Evolutionary conservation across 2,329 filamentous ascomycete species (phyloP), one percentile per base, ranked within the genome.

Genomic region (Colletotrichum cereale): DNA sequence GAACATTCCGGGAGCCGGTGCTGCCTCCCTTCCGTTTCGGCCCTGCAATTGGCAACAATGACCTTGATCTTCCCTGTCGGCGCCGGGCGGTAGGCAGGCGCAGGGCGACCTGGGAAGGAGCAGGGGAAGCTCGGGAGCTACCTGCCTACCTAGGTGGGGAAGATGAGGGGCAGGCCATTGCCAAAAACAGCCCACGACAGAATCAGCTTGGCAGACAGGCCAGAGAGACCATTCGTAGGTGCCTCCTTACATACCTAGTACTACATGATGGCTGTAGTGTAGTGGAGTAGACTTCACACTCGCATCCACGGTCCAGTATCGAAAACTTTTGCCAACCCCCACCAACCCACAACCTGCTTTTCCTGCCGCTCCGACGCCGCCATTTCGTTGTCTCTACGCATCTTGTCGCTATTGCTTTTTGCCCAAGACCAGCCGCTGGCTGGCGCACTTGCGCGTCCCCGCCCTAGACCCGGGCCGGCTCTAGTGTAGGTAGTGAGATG

Each of bases 71-170:
- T 66, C 36, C 53, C 38, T 61, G 47, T 18, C 24, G 66, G 67
- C 40, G 42, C n/a, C 56, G 29, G 26, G 40, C 64, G 14, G 48
- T 26, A 53, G 50, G 56, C 48, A 61, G 62, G 55, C 47, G 62
- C 67, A 71, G 44, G 63, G 63, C 38, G 42, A 4, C 18, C 53
- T 16, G 53, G 55, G 40, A 24, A 29, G 40, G 57, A 53, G 58
- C 61, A 53, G 44, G 66, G 66, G 53, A 47, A 38, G 61, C 67
- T 66, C 62, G 67, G 67, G 67, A 70, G 40, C 62, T 62, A 52
- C 31, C 1, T 47, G 4, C 36, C 36, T 38, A 38, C 36, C 10
- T n/a, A 50, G 53, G 55, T 69, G 62, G 67, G 36, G 67, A 55
- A 66, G 47, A 26, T 60, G 67, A 66, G 62, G 62, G 62, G 62